Evolutionary conservation across 1,284 basidiomycete species (phyloP).

Genomic region (Austroboletus novae-zelandiae): DNA sequence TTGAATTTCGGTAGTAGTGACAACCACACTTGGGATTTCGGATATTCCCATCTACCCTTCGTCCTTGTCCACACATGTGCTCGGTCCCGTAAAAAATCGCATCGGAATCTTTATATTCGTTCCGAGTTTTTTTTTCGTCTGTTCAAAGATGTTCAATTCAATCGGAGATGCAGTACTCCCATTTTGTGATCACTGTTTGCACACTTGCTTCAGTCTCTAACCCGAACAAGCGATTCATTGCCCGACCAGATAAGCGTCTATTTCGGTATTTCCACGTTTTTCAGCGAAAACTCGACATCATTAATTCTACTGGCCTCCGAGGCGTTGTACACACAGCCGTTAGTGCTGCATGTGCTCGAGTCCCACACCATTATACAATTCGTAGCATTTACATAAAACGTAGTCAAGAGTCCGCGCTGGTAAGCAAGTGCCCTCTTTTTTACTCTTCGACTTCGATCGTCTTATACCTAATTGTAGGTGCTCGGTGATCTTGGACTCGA

Average conservation of each 20-base stretch:
- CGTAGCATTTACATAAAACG: background rate
- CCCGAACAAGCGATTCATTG: too few species aligned
- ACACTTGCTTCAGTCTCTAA: too few species aligned
- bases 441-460: background rate
- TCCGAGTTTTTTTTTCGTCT: background rate
- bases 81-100: constrained; percentile 1
- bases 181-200: too few species aligned
- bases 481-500: background rate
- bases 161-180: too few species aligned
- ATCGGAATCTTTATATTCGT: background rate
- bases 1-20: background rate
- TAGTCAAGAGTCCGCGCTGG: background rate
- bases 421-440: background rate
- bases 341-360: background rate
- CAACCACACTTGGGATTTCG: background rate
- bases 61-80: constrained; percentile 2
- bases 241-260: too few species aligned
- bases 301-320: background rate
- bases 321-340: background rate
- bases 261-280: background rate
- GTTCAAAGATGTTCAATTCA: too few species aligned
- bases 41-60: background rate
- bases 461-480: too few species aligned
- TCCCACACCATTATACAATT: background rate
- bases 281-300: background rate